These are phyloP conservation scores for Gyrodon lividus DNA, from an alignment of 768 basidiomycete genomes.

Conservation along the genomic window DNA sequence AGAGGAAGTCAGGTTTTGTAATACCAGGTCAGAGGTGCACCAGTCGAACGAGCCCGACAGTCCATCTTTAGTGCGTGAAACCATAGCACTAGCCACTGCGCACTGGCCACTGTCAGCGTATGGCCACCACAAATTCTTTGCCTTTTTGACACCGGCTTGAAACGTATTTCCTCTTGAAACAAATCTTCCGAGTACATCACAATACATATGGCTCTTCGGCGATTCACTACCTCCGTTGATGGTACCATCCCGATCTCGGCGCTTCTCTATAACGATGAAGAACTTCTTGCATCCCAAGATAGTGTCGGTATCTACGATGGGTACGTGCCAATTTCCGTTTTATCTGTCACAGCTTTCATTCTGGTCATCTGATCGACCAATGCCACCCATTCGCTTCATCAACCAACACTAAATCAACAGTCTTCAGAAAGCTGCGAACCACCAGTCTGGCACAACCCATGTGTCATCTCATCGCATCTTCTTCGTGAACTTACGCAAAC, in stretches of 20 bases:
- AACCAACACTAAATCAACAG: conserved; percentile 45
- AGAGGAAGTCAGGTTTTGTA: no score
- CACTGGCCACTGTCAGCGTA: no score
- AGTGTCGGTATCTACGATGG: conserved; percentile 90
- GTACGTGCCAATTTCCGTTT: conserved; percentile 44
- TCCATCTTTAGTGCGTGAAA: not conserved
- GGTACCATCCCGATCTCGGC: conserved; percentile 78
- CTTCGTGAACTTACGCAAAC: conserved; percentile 60
- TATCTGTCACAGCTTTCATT: conserved; percentile 6
- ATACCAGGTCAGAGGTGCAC: not conserved
- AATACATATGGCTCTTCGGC: conserved; percentile 49
- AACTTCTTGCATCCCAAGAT: conserved; percentile 69
- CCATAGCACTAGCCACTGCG: no score
- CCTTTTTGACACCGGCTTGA: not conserved
- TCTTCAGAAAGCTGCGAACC: conserved; percentile 74
- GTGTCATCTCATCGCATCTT: conserved; percentile 84
- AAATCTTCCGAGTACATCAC: not conserved
- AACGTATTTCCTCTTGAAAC: not conserved
- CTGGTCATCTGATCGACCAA: conserved; percentile 18
- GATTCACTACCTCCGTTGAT: conserved; percentile 58
- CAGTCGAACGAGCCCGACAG: not conserved
- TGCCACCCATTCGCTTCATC: conserved; percentile 20
- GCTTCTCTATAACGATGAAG: conserved; percentile 79
- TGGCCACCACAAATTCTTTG: not conserved
- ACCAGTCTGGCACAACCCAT: conserved; percentile 72